Base-by-base conservation (phyloP, 257 asterid species). In the Galeopsis tetrahit region DNA sequence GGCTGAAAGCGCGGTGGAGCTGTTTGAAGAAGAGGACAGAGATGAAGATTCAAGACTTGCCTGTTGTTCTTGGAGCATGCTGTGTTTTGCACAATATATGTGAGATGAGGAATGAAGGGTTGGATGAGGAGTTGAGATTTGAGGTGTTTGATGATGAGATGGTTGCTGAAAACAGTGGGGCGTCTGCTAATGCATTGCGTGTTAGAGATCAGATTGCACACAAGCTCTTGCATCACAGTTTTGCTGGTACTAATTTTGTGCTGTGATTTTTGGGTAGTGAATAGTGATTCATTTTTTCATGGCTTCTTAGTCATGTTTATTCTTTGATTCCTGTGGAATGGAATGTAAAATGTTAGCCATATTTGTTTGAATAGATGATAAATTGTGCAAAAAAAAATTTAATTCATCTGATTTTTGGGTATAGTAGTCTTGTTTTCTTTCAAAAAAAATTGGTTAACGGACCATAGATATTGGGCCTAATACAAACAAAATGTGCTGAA, bases 21-120 rank as follows among this genome's bases (percentile, higher is more conserved):
- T 84, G 88, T 53, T 28, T 84, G 78, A 72, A 63, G 85, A 84
- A 78, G 80, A 76, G 88, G 14, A 84, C 88, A 0, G 88, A 84
- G 78, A 77, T 81, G 82, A 84, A 84, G 66, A 82, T 84, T 14
- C 84, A 84, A n/a, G 88, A 84, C 57, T 77, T 84, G 79, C 88
- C 88, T 0, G 82, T 79, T 0, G 86, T 84, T 28, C 82, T 84
- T 8, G 88, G 85, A 1, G 88, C 88, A 0, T 84, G 88, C 57
- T 84, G 86, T 35, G 85, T 84, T 6, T 33, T 84, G 84, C 85
- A 84, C 55, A 84, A 84, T 11, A 70, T 81, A 15, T 82, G 86
- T 33, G 82, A 82, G 76, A 76, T 79, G 82, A 79, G 84, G 67
- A 71, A 71, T 4, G 88, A 84, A 66, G 79, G 59, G 0, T 53